Evolutionary conservation across 2,329 filamentous ascomycete genomes (phyloP).

Genomic region (Verticillium klebahnii): DNA sequence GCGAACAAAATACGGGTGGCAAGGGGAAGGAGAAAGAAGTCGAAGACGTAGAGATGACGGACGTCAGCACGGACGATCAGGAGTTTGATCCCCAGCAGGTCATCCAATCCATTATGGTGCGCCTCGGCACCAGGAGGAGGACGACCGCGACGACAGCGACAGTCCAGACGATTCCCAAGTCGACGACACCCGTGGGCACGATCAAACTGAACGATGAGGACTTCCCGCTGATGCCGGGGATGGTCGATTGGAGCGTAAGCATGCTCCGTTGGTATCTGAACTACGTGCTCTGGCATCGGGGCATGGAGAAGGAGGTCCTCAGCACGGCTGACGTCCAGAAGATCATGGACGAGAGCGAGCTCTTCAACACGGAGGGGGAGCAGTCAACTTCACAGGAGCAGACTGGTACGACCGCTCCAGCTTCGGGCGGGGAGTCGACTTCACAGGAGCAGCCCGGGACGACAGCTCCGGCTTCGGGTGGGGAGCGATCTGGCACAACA

Average conservation of each 20-base stretch:
- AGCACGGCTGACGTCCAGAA: not conserved
- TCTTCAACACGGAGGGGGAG: slow-evolving; percentile 1
- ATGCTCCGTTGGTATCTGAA: not conserved
- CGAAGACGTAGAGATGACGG: too few relatives aligned
- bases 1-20: not conserved
- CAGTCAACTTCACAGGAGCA: not conserved
- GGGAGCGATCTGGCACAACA: not conserved
- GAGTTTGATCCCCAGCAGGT: not conserved
- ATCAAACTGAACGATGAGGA: not conserved
- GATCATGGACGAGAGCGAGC: not conserved
- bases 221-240: not conserved
- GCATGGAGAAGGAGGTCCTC: not conserved
- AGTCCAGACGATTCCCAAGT: not conserved
- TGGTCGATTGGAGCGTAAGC: not conserved
- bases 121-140: not conserved
- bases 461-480: not conserved
- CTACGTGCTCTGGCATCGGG: not conserved
- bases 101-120: not conserved
- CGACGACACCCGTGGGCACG: not conserved
- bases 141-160: not conserved
- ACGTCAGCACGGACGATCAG: not conserved
- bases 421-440: too few relatives aligned
- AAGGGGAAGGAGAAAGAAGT: too few relatives aligned
- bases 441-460: not conserved
- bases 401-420: too few relatives aligned